phyloP scores from a whole-genome alignment of 2,329 filamentous ascomycete species.

The Didymella arachidicola region DNA sequence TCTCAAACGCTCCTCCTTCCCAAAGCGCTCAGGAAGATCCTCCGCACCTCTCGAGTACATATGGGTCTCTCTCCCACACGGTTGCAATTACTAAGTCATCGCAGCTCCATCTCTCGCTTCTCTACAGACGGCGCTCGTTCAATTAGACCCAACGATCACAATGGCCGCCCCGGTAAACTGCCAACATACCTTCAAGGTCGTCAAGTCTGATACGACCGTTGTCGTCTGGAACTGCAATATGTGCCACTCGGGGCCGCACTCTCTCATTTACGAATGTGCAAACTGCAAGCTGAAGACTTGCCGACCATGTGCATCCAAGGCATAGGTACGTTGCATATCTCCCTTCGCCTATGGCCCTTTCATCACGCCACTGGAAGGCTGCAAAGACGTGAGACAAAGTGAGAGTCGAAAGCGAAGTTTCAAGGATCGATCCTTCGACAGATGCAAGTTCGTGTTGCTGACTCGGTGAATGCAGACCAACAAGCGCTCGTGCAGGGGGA shows the following conservation, averaged over 20 bases:
- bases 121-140: slow-evolving; percentile 13
- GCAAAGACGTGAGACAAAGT: slow-evolving; percentile 16
- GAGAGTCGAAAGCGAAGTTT: slow-evolving; percentile 18
- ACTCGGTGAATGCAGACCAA: slow-evolving; percentile 33
- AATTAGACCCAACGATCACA: slow-evolving; percentile 20
- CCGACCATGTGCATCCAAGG: slow-evolving; percentile 56
- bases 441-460: slow-evolving; percentile 33
- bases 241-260: slow-evolving; percentile 60
- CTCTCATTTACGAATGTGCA: slow-evolving; percentile 60
- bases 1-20: slow-evolving; percentile 34
- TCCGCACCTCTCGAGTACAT: slow-evolving; percentile 36
- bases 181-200: slow-evolving; percentile 59
- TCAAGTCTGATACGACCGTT: slow-evolving; percentile 61
- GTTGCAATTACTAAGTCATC: slow-evolving; percentile 35
- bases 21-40: slow-evolving; percentile 32
- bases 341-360: not conserved
- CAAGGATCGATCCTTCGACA: slow-evolving; percentile 21
- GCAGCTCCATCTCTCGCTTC: slow-evolving; percentile 19
- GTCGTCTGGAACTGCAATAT: slow-evolving; percentile 62
- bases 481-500: slow-evolving; percentile 31
- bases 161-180: slow-evolving; percentile 60
- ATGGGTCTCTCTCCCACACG: slow-evolving; percentile 26
- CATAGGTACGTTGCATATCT: slow-evolving; percentile 40
- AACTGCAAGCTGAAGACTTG: slow-evolving; percentile 62
- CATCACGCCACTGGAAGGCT: slow-evolving; percentile 9